Percentiles rank a stretch among this genome's conserved stretches.
Evolutionary conservation across 257 asterid genomes (phyloP).

Genomic region (Przewalskia tangutica): DNA sequence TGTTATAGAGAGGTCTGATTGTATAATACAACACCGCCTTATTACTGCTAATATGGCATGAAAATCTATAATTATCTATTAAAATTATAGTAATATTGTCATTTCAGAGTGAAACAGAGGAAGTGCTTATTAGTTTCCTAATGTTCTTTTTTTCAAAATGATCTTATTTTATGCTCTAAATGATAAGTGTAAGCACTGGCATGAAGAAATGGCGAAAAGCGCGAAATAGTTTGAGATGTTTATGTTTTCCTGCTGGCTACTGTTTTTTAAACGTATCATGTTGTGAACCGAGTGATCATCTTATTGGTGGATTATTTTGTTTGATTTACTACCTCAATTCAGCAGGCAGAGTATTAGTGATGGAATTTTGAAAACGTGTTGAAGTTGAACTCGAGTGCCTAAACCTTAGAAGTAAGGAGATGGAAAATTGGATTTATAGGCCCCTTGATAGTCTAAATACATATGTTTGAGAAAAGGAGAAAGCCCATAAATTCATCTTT

Average conservation of each 20-base stretch:
- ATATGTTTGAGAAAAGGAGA: not conserved
- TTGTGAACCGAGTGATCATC: not conserved
- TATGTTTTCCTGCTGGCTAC: not conserved
- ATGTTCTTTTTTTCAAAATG: not conserved
- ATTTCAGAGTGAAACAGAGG: not conserved
- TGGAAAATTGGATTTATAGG: not conserved
- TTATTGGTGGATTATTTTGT: not conserved
- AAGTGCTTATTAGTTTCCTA: not conserved
- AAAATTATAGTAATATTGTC: not conserved
- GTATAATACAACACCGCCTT: not conserved
- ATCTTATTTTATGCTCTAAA: not conserved
- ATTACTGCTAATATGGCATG: not conserved
- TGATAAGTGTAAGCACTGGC: not conserved
- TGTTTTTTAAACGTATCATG: not conserved
- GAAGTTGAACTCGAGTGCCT: not conserved
- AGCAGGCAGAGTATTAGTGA: not conserved
- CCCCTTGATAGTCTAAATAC: not conserved
- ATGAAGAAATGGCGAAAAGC: not conserved
- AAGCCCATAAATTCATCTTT: not conserved
- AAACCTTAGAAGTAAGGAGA: not conserved
- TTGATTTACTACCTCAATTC: not conserved
- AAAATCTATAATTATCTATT: not conserved
- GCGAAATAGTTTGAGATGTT: not conserved
- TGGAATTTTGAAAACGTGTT: not conserved
- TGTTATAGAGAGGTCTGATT: no score